Evolutionary conservation across 345 rosid species (phyloP), one percentile per base, ranked within the genome.

Genomic region (Murraya koenigii): DNA sequence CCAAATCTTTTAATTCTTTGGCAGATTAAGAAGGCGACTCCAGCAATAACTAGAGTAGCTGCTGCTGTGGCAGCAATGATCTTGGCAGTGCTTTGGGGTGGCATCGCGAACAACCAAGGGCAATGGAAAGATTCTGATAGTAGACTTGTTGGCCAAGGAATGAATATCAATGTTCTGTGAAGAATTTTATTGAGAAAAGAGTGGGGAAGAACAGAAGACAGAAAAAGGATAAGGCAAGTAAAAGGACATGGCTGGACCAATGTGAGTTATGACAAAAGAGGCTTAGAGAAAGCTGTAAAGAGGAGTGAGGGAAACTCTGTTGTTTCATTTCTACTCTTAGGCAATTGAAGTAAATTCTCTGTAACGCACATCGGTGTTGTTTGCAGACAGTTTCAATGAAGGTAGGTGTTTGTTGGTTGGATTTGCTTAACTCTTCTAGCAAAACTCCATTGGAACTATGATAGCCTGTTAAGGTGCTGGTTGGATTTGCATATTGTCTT

Each of bases 1-100:
- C 63, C 7, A 19, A 72, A 22, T 25, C 76, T 60, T 4, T 25
- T 10, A 28, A 66, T 38, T 76, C 69, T 88, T 56, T 47, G 36
- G 82, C 25, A 85, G 65, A 82, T 32, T 8, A 84, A 80, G 82
- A 87, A 80, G 75, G 86, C 74, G 41, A 80, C 30, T 19, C 69
- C 79, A 36, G 78, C 80, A 7, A 80, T 41, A 22, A 81, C 75
- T 8, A 85, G 72, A 79, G 84, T 80, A 38, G 75, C 71, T 19
- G 78, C 75, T 19, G 78, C 82, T 6, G 87, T 44, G 60, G 81
- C 85, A 17, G 62, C 80, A 25, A 86, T 71, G 2, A 72, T 87
- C 78, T 38, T 79, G 39, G 75, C 28, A 17, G 77, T 62, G 63
- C 59, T 83, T 30, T 3, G 14, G 7, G 61, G 22, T 8, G 74